Conservation (phyloP, 257 asterid genomes). For the Galeopsis tetrahit region DNA sequence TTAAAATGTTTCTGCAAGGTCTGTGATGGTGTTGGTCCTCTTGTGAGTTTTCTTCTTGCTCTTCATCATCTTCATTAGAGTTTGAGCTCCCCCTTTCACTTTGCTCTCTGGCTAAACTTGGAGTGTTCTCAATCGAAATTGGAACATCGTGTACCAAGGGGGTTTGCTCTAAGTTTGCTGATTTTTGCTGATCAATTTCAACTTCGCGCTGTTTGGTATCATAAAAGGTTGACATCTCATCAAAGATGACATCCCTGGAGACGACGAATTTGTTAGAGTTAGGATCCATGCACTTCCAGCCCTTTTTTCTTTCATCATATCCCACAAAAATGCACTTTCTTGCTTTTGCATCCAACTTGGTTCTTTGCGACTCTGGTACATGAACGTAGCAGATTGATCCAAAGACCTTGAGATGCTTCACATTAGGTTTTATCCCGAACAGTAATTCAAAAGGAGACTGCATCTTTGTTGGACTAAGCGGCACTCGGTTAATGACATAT, state of each 20-base stretch:
- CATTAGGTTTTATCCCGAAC: constrained; percentile 3
- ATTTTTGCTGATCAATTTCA: neutral
- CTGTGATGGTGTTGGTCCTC: neutral
- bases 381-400: constrained; percentile 19
- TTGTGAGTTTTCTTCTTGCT: neutral
- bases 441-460: neutral
- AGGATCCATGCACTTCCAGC: constrained; percentile 30
- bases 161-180: neutral
- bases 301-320: constrained; percentile 28
- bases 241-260: constrained; percentile 24
- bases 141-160: neutral
- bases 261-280: neutral
- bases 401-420: constrained; percentile 5
- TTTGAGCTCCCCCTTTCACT: constrained; percentile 17
- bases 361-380: neutral
- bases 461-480: constrained; percentile 6
- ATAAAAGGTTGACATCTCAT: constrained; percentile 14
- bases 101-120: neutral
- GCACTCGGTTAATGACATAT: neutral
- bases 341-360: constrained; percentile 26
- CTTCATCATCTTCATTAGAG: neutral
- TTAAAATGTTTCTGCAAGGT: constrained; percentile 1
- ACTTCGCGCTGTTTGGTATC: too few relatives aligned
- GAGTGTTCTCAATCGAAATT: neutral
- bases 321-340: constrained; percentile 29